These are phyloP conservation scores for Allium cepa DNA, from an alignment of 106 monocot species.

Conservation along the genomic window DNA sequence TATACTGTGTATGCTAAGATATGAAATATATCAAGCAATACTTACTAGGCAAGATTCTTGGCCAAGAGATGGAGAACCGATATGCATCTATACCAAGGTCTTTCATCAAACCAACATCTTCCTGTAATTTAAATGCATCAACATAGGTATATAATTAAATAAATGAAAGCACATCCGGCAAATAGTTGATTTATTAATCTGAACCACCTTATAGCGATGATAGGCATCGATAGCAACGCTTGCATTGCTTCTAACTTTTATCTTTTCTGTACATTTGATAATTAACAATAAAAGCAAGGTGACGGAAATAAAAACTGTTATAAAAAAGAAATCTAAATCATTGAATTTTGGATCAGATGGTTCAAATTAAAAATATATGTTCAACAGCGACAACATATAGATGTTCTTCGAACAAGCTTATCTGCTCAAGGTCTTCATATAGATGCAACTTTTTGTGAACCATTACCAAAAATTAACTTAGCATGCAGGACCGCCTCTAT, in stretches of 20 bases:
- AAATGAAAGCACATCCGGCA: not conserved
- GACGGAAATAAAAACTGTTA: too few species aligned
- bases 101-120: slow-evolving; percentile 43
- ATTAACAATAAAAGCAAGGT: too few species aligned
- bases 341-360: too few species aligned
- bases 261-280: slow-evolving; percentile 7
- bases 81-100: slow-evolving; percentile 19
- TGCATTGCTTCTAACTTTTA: slow-evolving; percentile 19
- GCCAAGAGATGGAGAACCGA: slow-evolving; percentile 15
- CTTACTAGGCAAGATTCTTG: slow-evolving; percentile 19
- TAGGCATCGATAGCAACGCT: slow-evolving; percentile 13
- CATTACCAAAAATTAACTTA: too few species aligned
- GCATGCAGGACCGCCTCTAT: too few species aligned
- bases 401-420: too few species aligned
- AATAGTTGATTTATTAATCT: not conserved
- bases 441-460: too few species aligned
- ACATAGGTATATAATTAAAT: not conserved
- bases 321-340: too few species aligned
- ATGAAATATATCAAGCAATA: not conserved
- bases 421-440: too few species aligned
- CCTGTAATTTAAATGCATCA: not conserved
- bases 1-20: not conserved
- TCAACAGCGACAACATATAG: too few species aligned
- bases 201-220: slow-evolving; percentile 29
- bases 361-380: too few species aligned